Evolutionary conservation across 331 rosid genomes (phyloP).

Genomic region (Acacia pycnantha): DNA sequence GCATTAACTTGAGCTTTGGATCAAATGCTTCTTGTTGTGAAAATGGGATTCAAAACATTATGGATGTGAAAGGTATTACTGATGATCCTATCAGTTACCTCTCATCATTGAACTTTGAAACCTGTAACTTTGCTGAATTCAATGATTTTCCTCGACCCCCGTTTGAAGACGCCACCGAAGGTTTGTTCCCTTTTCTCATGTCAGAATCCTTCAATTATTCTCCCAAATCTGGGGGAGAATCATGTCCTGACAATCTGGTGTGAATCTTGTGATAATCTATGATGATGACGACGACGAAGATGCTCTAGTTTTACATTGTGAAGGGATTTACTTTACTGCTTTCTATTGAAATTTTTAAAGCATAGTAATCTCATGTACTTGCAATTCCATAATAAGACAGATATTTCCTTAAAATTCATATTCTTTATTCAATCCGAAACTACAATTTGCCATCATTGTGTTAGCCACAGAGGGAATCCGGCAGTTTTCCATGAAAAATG

Average conservation of each 20-base stretch:
- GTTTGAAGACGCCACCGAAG: conserved; percentile 79
- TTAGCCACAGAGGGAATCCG: background rate
- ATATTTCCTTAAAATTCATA: conserved; percentile 15
- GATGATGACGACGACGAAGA: background rate
- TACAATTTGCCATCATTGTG: background rate
- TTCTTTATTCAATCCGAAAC: conserved; percentile 9
- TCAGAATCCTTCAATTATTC: conserved; percentile 61
- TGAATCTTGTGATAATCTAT: conserved; percentile 28
- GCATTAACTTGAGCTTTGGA: conserved; percentile 58
- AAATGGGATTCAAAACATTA: conserved; percentile 40
- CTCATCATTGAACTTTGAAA: conserved; percentile 77
- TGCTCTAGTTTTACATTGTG: conserved; percentile 22
- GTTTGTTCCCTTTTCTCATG: conserved; percentile 70
- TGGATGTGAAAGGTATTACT: conserved; percentile 60
- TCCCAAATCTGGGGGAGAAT: conserved; percentile 61
- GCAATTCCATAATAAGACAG: conserved; percentile 35
- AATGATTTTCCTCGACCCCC: conserved; percentile 85
- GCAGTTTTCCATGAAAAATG: background rate
- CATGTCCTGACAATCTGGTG: conserved; percentile 49
- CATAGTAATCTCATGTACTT: conserved; percentile 31
- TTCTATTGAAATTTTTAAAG: conserved; percentile 33
- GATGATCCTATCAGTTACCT: conserved; percentile 78
- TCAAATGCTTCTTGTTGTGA: conserved; percentile 49
- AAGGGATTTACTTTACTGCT: conserved; percentile 30
- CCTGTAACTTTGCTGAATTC: conserved; percentile 77